A percentile compares a stretch with the other conserved stretches of the same genome.
Evolutionary conservation across 768 basidiomycete genomes (phyloP).

Genomic region (Hortiboletus flavorubellus): DNA sequence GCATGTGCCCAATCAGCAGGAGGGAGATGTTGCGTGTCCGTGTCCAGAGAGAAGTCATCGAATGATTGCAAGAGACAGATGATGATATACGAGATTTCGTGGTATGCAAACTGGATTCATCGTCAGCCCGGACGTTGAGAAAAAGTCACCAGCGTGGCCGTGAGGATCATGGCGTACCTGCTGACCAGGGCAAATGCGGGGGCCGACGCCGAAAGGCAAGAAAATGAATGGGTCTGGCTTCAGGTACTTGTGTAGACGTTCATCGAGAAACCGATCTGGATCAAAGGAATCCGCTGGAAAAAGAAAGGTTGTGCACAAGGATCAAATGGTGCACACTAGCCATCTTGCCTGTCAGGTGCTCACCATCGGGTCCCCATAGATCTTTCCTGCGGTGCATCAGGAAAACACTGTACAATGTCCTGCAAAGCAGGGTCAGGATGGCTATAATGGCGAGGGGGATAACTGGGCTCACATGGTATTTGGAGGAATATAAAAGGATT

Average conservation of each 20-base stretch:
- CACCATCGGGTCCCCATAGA: slow-evolving; percentile 38
- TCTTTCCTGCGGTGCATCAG: slow-evolving; percentile 38
- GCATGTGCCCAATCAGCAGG: slow-evolving; percentile 34
- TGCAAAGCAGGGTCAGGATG: neutral
- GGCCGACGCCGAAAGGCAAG: slow-evolving; percentile 65
- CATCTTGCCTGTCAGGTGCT: neutral
- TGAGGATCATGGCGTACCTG: slow-evolving; percentile 25
- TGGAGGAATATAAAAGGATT: slow-evolving; percentile 53
- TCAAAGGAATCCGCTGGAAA: slow-evolving; percentile 43
- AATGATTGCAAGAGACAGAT: slow-evolving; percentile 50
- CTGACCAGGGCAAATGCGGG: slow-evolving; percentile 59
- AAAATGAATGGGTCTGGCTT: slow-evolving; percentile 65
- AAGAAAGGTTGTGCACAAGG: neutral
- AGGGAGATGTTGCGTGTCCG: slow-evolving; percentile 34
- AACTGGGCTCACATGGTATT: slow-evolving; percentile 20
- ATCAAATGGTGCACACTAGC: neutral
- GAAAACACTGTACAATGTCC: slow-evolving; percentile 23
- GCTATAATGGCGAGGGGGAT: neutral
- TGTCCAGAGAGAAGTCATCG: slow-evolving; percentile 36
- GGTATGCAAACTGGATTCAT: slow-evolving; percentile 47
- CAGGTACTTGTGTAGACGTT: slow-evolving; percentile 51
- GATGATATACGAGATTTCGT: slow-evolving; percentile 53
- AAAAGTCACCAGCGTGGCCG: neutral
- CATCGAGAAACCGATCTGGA: slow-evolving; percentile 64
- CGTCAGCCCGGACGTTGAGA: neutral